Evolutionary conservation across 2,329 filamentous ascomycete species (phyloP), one percentile per base, ranked within the genome.

Genomic region (Penicillium glabrum): DNA sequence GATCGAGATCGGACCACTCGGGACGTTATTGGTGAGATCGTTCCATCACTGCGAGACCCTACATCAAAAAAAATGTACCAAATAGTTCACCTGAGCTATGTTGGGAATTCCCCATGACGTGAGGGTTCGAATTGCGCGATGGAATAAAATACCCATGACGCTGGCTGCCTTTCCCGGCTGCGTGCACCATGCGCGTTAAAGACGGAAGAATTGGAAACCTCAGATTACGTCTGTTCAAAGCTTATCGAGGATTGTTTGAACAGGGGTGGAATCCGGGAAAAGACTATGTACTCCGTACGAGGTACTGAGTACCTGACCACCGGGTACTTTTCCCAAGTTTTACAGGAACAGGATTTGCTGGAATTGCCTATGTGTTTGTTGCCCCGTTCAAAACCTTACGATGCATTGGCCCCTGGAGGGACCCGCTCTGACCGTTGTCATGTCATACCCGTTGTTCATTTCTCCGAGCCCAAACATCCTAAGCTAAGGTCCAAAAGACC

Each of bases 1-100:
- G 60, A 65, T 65, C 62, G 61, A 62, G 64, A 65, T 66, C 64
- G 61, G 53, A 56, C 51, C 53, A 58, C 57, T 45, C 51, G 59
- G 53, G 51, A 58, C 53, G 52, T 58, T 56, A 65, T 61, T 60
- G 61, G 59, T 24, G 46, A 62, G 61, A 65, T 63, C 62, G 62
- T 24, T n/a, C 46, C 21, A 29, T 13, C n/a, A 26, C 5, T 11
- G 48, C 21, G 3, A 37, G 16, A 41, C 26, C 37, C 45, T 46
- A n/a, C 26, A 44, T 43, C 4, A 26, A 24, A n/a, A 16, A 53
- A 49, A 51, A 46, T 14, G 43, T 16, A 26, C 26, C 6, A 16
- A 11, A 14, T 13, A 7, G 21, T 23, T 44, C 41, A 44, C 21
- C 16, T 24, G 13, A 16, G 6, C 11, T 27, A 33, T 14, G 11